phyloP scores from a whole-genome alignment of 768 basidiomycete species.

The Podaxis mareebaensis region DNA sequence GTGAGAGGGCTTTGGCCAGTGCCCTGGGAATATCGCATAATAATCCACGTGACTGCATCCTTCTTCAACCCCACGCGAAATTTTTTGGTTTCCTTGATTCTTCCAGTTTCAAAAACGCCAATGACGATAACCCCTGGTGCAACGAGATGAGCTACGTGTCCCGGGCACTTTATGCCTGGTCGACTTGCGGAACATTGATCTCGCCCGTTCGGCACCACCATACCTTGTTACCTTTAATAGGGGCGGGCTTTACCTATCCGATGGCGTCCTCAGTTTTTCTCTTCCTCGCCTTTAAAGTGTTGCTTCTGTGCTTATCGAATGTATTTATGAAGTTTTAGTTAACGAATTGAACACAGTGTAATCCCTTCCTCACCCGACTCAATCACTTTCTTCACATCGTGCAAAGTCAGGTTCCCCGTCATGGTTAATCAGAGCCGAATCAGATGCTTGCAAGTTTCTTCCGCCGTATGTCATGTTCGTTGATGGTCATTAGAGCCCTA shows the following conservation, averaged over 20 bases:
- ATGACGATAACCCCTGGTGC: constrained; percentile 17
- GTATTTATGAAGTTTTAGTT: too few species aligned
- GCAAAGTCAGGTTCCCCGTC: constrained; percentile 29
- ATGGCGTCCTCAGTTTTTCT: constrained; percentile 5
- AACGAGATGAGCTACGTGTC: constrained; percentile 13
- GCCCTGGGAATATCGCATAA: not conserved
- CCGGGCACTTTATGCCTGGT: not conserved
- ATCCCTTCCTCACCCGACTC: constrained; percentile 23
- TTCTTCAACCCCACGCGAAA: constrained; percentile 3
- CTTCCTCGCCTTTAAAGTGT: constrained; percentile 12
- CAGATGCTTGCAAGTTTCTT: constrained; percentile 42
- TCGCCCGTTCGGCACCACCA: constrained; percentile 18
- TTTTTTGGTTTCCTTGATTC: constrained; percentile 7
- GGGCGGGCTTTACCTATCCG: constrained; percentile 16
- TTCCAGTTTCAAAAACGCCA: constrained; percentile 19
- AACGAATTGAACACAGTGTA: constrained; percentile 21
- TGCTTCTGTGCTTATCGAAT: too few species aligned
- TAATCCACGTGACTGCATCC: not conserved
- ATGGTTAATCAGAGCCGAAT: constrained; percentile 24
- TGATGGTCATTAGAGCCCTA: not conserved
- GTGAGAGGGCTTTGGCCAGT: not conserved
- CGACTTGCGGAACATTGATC: constrained; percentile 13
- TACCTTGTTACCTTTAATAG: constrained; percentile 16
- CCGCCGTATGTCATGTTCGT: constrained; percentile 4
- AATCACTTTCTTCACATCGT: constrained; percentile 24